These are phyloP conservation scores for Paratinospora sagittata DNA, from an alignment of 164 flowering plant genomes.

Conservation along the genomic window DNA sequence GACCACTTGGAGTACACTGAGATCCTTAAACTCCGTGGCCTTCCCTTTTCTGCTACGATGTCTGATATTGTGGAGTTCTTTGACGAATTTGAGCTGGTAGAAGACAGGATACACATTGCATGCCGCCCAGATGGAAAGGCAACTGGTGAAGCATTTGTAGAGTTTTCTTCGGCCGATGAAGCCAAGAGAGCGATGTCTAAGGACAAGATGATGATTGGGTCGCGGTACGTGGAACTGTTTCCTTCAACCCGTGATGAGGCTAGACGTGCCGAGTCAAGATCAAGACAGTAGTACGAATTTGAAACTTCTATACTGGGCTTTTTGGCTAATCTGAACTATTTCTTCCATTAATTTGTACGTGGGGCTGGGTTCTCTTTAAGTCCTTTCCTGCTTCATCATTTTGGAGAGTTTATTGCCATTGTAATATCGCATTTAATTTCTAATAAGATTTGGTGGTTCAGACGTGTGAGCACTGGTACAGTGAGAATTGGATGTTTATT, in stretches of 20 bases:
- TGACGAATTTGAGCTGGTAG: constrained; percentile 45
- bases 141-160: constrained; percentile 90
- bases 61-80: constrained; percentile 68
- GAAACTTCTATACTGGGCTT: neutral
- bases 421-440: neutral
- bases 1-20: constrained; percentile 71
- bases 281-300: constrained; percentile 44
- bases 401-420: neutral
- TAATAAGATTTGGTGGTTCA: neutral
- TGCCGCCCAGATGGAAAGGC: constrained; percentile 81
- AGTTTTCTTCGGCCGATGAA: constrained; percentile 74
- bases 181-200: constrained; percentile 79
- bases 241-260: constrained; percentile 81
- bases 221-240: constrained; percentile 82
- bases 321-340: neutral
- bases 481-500: too few species aligned
- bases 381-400: neutral
- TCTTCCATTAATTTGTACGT: neutral
- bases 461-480: neutral
- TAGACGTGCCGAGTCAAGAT: constrained; percentile 72
- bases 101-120: constrained; percentile 63
- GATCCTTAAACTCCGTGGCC: constrained; percentile 72
- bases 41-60: constrained; percentile 70
- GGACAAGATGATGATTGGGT: constrained; percentile 81
- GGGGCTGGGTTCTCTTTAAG: neutral